Percentiles rank a stretch among this genome's conserved stretches.
Evolutionary conservation across 129 eudicot species (phyloP).

Genomic region (Artemisia argyi): DNA sequence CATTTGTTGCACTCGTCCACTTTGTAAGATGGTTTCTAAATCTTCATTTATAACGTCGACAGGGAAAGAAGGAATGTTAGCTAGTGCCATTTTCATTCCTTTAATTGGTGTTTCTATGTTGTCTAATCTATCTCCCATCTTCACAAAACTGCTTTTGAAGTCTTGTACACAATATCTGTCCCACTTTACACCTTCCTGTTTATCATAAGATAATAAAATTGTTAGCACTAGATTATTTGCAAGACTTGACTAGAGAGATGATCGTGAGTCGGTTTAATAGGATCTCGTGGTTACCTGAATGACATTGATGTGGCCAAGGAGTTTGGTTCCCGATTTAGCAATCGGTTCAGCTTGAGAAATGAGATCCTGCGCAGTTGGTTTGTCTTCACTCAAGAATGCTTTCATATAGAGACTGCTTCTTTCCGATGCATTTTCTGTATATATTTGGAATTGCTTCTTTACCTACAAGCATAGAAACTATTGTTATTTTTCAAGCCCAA

Average conservation of each 20-base stretch:
- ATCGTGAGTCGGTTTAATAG: neutral
- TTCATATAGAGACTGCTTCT: constrained; percentile 52
- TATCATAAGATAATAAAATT: neutral
- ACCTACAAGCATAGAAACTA: constrained; percentile 31
- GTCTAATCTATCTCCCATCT: constrained; percentile 52
- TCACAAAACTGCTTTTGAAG: constrained; percentile 22
- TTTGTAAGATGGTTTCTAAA: constrained; percentile 29
- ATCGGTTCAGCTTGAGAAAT: constrained; percentile 64
- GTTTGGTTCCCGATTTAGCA: constrained; percentile 55
- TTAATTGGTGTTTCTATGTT: constrained; percentile 49
- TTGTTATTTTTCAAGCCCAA: neutral
- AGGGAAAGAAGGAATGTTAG: constrained; percentile 38
- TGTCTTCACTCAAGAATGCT: constrained; percentile 51
- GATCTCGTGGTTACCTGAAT: constrained; percentile 50
- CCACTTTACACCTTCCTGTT: constrained; percentile 69
- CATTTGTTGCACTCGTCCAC: constrained; percentile 28
- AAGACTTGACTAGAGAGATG: neutral
- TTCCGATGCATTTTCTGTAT: constrained; percentile 64
- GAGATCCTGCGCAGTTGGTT: constrained; percentile 35
- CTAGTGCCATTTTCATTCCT: constrained; percentile 65
- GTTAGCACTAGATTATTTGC: neutral
- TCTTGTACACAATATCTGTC: constrained; percentile 47
- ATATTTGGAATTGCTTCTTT: constrained; percentile 46
- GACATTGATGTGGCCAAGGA: constrained; percentile 48
- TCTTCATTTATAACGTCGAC: constrained; percentile 27